These are phyloP conservation scores for Malus sylvestris DNA, from an alignment of 306 rosid species.

Conservation along the genomic window DNA sequence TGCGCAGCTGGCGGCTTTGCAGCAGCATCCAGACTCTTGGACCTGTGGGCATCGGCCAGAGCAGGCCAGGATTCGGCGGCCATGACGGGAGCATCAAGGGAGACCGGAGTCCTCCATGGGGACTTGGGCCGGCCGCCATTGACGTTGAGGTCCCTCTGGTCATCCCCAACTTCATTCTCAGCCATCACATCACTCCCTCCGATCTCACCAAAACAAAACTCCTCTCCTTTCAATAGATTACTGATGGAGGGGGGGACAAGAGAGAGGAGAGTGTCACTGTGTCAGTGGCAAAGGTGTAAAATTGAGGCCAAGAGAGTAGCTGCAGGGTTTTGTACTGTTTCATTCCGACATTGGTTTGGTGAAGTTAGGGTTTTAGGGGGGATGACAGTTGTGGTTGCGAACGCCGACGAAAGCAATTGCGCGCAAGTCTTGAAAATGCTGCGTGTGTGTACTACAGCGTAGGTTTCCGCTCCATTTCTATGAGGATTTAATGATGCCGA, in stretches of 20 bases:
- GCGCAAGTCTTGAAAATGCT: background rate
- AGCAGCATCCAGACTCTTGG: slow-evolving; percentile 40
- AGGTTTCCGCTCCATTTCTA: background rate
- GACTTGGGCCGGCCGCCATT: slow-evolving; percentile 51
- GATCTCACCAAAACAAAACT: slow-evolving; percentile 16
- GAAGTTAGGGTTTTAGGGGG: slow-evolving; percentile 46
- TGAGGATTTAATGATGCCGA: background rate
- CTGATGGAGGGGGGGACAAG: background rate
- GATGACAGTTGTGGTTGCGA: slow-evolving; percentile 23
- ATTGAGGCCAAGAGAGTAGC: background rate
- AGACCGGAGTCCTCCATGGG: slow-evolving; percentile 69
- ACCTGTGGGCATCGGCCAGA: slow-evolving; percentile 61
- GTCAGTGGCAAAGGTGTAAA: background rate
- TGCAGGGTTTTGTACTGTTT: background rate
- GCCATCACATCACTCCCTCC: slow-evolving; percentile 56
- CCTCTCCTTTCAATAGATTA: background rate
- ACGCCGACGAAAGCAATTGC: slow-evolving; percentile 23
- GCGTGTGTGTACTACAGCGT: background rate
- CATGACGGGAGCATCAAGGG: slow-evolving; percentile 49
- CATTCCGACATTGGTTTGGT: background rate
- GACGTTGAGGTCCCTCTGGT: slow-evolving; percentile 32
- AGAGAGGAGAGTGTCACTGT: background rate
- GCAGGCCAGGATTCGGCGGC: slow-evolving; percentile 85
- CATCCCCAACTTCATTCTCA: slow-evolving; percentile 54
- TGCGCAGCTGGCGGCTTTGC: slow-evolving; percentile 25